phyloP scores from a whole-genome alignment of 306 rosid genomes.

The Citrullus mucosospermus region DNA sequence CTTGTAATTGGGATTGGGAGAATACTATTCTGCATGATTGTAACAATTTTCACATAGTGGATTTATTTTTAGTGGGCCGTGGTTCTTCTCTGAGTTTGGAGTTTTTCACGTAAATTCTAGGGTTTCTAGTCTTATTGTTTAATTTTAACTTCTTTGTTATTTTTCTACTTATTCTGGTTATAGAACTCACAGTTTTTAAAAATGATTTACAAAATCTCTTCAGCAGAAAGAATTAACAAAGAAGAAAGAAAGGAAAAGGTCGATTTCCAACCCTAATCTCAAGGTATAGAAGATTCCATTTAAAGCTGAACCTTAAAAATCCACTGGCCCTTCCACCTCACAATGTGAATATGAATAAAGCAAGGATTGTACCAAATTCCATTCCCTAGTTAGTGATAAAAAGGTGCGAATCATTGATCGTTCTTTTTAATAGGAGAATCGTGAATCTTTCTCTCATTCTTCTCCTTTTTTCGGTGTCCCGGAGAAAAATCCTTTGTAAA shows the following conservation, averaged over 20 bases:
- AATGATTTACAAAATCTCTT: neutral
- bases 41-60: too few species aligned
- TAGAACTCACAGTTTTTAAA: too few species aligned
- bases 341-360: constrained; percentile 2
- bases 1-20: too few species aligned
- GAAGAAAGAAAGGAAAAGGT: neutral
- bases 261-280: neutral
- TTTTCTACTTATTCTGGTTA: too few species aligned
- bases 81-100: too few species aligned
- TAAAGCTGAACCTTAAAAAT: neutral
- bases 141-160: too few species aligned
- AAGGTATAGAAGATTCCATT: neutral
- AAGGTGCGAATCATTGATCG: neutral
- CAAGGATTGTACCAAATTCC: neutral
- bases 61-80: too few species aligned
- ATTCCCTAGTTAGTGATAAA: neutral
- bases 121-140: too few species aligned
- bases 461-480: too few species aligned
- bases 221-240: neutral
- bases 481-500: neutral
- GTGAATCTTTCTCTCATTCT: neutral
- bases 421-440: neutral
- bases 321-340: neutral
- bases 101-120: too few species aligned
- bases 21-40: too few species aligned